A percentile compares a stretch with the other conserved stretches of the same genome.
These are phyloP conservation scores for Coemansia asiatica DNA, from an alignment of 192 early-diverging fungal species.

Conservation along the genomic window DNA sequence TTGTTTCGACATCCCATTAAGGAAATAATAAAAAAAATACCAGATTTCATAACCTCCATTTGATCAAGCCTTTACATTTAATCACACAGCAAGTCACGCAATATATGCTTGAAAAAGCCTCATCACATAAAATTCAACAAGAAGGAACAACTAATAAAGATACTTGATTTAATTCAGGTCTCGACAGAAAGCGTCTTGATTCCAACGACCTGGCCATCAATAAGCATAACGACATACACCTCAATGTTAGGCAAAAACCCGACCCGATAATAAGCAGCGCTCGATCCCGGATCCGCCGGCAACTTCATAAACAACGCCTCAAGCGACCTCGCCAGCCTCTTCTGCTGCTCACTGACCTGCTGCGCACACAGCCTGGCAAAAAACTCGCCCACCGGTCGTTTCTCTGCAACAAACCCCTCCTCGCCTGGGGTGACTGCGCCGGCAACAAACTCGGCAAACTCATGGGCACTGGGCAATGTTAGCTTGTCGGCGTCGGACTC, in stretches of 20 bases:
- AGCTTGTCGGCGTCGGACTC: slow-evolving; percentile 42
- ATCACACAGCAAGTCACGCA: too few relatives aligned
- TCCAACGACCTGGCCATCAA: slow-evolving; percentile 48
- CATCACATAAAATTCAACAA: too few relatives aligned
- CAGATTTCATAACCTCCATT: too few relatives aligned
- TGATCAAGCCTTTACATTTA: too few relatives aligned
- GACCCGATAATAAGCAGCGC: slow-evolving; percentile 40
- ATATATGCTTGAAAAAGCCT: too few relatives aligned
- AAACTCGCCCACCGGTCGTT: slow-evolving; percentile 23
- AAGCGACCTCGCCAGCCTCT: slow-evolving; percentile 32
- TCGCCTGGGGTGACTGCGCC: slow-evolving; percentile 18
- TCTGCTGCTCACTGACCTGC: slow-evolving; percentile 39
- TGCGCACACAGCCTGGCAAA: slow-evolving; percentile 32
- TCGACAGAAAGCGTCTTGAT: slow-evolving; percentile 52
- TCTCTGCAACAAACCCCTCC: slow-evolving; percentile 44
- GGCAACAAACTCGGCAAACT: slow-evolving; percentile 47
- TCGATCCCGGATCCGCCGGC: slow-evolving; percentile 22
- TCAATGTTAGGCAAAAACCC: slow-evolving; percentile 46
- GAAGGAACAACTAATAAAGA: not conserved
- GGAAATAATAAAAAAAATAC: not conserved
- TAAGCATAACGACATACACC: slow-evolving; percentile 52
- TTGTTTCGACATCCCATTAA: not conserved
- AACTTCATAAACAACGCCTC: slow-evolving; percentile 20
- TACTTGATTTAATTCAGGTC: too few relatives aligned
- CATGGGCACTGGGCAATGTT: slow-evolving; percentile 27